phyloP scores from a whole-genome alignment of 225 moss, liverwort and hornwort species.

The Sphagnum contortum region DNA sequence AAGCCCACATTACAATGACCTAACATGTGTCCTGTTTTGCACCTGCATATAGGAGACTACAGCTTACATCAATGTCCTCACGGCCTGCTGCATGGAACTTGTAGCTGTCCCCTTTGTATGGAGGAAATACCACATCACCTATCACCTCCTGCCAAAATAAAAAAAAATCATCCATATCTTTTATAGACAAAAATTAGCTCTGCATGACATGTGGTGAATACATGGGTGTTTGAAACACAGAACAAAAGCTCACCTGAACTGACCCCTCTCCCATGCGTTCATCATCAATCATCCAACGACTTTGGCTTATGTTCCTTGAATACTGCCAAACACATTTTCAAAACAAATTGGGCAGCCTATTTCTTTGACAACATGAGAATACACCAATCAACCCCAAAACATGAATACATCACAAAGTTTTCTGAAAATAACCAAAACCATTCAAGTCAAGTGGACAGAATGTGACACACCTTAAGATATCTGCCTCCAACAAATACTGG shows the following conservation, averaged over 20 bases:
- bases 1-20: background rate
- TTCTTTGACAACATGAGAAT: too few relatives aligned
- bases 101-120: slow-evolving; percentile 75
- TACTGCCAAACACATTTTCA: slow-evolving; percentile 37
- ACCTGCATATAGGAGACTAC: too few relatives aligned
- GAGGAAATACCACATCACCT: slow-evolving; percentile 78
- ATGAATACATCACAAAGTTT: too few relatives aligned
- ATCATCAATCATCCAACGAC: slow-evolving; percentile 97
- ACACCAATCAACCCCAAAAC: too few relatives aligned
- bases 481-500: slow-evolving; percentile 92
- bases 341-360: too few relatives aligned
- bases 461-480: slow-evolving; percentile 68
- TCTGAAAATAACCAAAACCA: too few relatives aligned
- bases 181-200: too few relatives aligned
- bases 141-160: slow-evolving; percentile 68
- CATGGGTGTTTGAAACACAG: background rate
- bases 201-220: too few relatives aligned
- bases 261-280: slow-evolving; percentile 98
- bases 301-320: slow-evolving; percentile 94
- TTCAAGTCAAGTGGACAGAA: background rate
- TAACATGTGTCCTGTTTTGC: too few relatives aligned
- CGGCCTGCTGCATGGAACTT: slow-evolving; percentile 98
- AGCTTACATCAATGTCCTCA: slow-evolving; percentile 96
- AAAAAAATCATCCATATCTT: background rate
- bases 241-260: slow-evolving; percentile 53